phyloP scores from a whole-genome alignment of 2,329 filamentous ascomycete species.

The Xylaria sp. region DNA sequence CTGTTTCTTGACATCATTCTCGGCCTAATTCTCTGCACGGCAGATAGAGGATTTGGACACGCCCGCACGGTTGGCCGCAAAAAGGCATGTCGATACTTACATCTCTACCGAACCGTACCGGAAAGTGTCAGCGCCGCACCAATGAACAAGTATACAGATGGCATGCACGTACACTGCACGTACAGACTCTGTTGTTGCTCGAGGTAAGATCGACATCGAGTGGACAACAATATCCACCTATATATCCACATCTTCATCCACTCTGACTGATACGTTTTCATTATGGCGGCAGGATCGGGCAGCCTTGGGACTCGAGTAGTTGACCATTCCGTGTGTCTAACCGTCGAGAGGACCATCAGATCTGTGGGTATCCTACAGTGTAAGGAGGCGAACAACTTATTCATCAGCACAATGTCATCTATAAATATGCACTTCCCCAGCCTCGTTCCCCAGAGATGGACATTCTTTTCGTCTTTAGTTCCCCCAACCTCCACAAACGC shows the following conservation, averaged over 20 bases:
- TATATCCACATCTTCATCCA: slow-evolving; percentile 36
- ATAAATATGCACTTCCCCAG: slow-evolving; percentile 37
- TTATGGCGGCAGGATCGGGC: slow-evolving; percentile 4
- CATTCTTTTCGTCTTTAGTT: slow-evolving; percentile 20
- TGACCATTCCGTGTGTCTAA: slow-evolving; percentile 12
- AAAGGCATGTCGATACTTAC: not conserved
- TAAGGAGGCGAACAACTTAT: not conserved
- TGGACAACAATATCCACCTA: slow-evolving; percentile 34
- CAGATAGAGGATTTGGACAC: not conserved
- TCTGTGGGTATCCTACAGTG: slow-evolving; percentile 1
- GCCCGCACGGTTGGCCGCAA: not conserved
- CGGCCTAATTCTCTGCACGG: not conserved
- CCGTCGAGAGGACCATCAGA: slow-evolving; percentile 1
- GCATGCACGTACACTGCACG: slow-evolving; percentile 6
- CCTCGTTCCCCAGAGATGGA: slow-evolving; percentile 6
- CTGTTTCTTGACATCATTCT: slow-evolving; percentile 29
- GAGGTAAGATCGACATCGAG: slow-evolving; percentile 33
- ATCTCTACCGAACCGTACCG: slow-evolving; percentile 1
- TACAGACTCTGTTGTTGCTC: slow-evolving; percentile 18
- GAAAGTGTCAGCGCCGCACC: slow-evolving; percentile 6
- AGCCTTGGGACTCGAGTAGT: slow-evolving; percentile 20
- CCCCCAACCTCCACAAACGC: slow-evolving; percentile 17
- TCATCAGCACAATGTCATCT: slow-evolving; percentile 14
- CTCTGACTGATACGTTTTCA: slow-evolving; percentile 25
- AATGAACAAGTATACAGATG: not conserved